These are phyloP conservation scores for Vigna mungo DNA, from an alignment of 306 rosid species.

Conservation along the genomic window DNA sequence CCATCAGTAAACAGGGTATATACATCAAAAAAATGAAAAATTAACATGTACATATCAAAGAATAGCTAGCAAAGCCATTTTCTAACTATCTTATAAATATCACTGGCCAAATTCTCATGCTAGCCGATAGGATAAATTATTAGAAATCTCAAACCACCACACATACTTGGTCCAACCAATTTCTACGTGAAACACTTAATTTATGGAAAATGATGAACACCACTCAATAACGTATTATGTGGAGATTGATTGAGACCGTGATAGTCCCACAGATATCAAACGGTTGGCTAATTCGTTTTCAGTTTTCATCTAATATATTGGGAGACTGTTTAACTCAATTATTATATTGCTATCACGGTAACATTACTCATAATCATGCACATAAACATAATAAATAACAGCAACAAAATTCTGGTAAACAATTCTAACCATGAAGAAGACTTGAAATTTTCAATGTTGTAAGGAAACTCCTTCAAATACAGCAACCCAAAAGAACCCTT, in stretches of 20 bases:
- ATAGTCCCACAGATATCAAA: neutral
- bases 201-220: neutral
- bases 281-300: neutral
- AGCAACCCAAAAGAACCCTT: conserved; percentile 70
- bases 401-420: conserved; percentile 31
- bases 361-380: neutral
- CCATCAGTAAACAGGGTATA: conserved; percentile 30
- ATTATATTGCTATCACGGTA: conserved; percentile 8
- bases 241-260: neutral
- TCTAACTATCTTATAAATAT: neutral
- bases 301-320: neutral
- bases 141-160: neutral
- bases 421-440: conserved; percentile 80
- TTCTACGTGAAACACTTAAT: neutral
- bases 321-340: neutral
- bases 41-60: conserved; percentile 1
- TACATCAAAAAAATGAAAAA: neutral
- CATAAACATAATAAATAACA: conserved; percentile 21
- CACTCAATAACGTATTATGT: neutral
- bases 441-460: conserved; percentile 71
- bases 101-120: neutral
- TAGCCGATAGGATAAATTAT: neutral
- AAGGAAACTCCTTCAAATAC: conserved; percentile 89
- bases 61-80: conserved; percentile 2
- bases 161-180: neutral